These are phyloP conservation scores for Cenchrus purpureus DNA, from an alignment of 176 grass and related monocot species.

Conservation along the genomic window DNA sequence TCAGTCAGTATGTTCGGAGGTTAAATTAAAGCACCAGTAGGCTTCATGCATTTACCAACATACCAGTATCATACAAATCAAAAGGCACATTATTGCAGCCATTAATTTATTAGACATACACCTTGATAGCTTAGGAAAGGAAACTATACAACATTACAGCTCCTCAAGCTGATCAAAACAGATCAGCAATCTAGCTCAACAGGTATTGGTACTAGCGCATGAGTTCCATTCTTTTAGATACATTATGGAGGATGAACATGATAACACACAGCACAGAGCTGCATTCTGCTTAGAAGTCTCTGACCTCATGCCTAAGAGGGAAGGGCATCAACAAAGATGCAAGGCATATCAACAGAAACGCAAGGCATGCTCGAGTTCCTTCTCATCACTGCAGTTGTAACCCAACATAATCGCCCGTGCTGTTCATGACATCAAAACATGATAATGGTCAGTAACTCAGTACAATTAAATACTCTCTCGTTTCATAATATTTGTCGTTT, in stretches of 20 bases:
- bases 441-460: conserved; percentile 32
- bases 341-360: conserved; percentile 63
- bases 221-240: conserved; percentile 20
- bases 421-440: conserved; percentile 45
- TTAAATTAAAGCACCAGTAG: neutral
- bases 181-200: conserved; percentile 15
- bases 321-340: neutral
- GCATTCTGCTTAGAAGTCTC: neutral
- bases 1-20: too few species aligned
- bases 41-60: neutral
- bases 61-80: neutral
- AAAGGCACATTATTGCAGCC: neutral
- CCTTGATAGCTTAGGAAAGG: conserved; percentile 5
- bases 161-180: conserved; percentile 21
- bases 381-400: conserved; percentile 86
- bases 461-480: conserved; percentile 1
- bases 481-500: too few species aligned
- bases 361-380: conserved; percentile 79
- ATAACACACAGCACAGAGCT: conserved; percentile 4
- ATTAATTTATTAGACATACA: conserved; percentile 42
- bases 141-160: conserved; percentile 52
- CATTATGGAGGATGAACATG: neutral
- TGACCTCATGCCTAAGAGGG: neutral
- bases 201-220: neutral
- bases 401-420: conserved; percentile 79